Conservation (phyloP, 352 stramenopile genomes). For the Phytopythium oedochilum region DNA sequence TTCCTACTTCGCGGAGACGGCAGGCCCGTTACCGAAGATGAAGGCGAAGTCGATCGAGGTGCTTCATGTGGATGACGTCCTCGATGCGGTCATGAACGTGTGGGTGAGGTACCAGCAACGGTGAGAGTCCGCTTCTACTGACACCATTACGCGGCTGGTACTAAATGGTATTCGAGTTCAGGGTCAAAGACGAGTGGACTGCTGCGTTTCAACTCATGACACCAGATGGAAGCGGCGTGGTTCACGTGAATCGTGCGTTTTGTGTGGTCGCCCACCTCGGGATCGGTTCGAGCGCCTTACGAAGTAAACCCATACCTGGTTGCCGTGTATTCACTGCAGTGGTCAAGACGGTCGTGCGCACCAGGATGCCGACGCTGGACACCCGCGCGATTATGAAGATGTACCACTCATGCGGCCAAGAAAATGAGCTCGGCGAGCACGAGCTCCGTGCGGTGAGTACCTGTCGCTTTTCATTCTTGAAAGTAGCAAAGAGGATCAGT, state of each 20-base stretch:
- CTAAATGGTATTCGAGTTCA: too few relatives aligned
- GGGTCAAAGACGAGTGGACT: conserved; percentile 51
- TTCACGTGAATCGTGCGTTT: conserved; percentile 48
- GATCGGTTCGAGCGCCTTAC: too few relatives aligned
- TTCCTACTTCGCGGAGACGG: background rate
- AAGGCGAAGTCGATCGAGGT: conserved; percentile 14
- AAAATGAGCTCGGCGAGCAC: conserved; percentile 80
- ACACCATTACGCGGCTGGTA: too few relatives aligned
- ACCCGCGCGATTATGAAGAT: conserved; percentile 54
- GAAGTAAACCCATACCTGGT: too few relatives aligned
- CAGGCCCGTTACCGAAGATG: conserved; percentile 5
- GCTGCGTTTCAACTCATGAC: conserved; percentile 59
- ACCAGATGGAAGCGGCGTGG: conserved; percentile 51
- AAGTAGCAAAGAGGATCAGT: background rate
- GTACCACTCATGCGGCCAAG: conserved; percentile 73
- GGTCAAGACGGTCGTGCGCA: conserved; percentile 29
- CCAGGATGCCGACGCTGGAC: conserved; percentile 46
- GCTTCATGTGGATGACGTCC: conserved; percentile 58
- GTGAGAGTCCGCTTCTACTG: too few relatives aligned
- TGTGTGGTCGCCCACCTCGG: too few relatives aligned
- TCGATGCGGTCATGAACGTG: conserved; percentile 64
- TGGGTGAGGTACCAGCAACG: conserved; percentile 64
- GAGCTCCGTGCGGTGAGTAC: conserved; percentile 45
- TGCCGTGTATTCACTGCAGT: conserved; percentile 12
- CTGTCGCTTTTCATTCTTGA: conserved; percentile 7